Evolutionary conservation across 225 moss, liverwort and hornwort genomes (phyloP).

Genomic region (Thuidium tamariscinum): DNA sequence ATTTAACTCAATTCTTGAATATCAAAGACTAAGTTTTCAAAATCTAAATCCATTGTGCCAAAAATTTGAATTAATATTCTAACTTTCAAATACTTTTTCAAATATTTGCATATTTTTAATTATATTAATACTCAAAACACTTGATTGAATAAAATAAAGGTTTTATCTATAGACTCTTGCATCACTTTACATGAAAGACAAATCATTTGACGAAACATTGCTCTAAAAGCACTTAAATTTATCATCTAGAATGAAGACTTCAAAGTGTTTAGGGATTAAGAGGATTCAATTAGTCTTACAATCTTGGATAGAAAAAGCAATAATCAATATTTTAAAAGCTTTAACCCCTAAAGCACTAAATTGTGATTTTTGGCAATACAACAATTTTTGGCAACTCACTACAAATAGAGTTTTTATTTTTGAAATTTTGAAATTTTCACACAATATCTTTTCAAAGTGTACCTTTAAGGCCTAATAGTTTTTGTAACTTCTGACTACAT

Average conservation of each 20-base stretch:
- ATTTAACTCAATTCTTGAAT: not conserved
- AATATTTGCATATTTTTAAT: not conserved
- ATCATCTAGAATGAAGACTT: not conserved
- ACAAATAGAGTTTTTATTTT: no score
- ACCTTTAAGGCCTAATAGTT: no score
- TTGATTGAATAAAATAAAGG: accelerated
- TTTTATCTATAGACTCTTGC: accelerated
- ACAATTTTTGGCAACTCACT: no score
- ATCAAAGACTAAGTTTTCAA: accelerated
- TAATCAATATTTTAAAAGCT: not conserved
- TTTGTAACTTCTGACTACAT: no score
- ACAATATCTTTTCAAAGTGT: no score
- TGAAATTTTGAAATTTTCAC: no score
- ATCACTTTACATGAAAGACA: not conserved
- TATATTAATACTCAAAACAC: not conserved
- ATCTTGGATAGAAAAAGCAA: not conserved
- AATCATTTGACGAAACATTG: not conserved
- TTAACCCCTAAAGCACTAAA: no score
- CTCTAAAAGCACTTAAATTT: no score
- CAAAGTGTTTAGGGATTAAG: accelerated
- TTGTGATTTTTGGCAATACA: no score
- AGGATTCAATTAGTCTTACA: not conserved
- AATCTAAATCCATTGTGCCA: not conserved
- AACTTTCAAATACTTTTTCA: accelerated
- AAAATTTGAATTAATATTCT: accelerated